Evolutionary conservation across 768 basidiomycete species (phyloP).

Genomic region (Termitomyces sp.): DNA sequence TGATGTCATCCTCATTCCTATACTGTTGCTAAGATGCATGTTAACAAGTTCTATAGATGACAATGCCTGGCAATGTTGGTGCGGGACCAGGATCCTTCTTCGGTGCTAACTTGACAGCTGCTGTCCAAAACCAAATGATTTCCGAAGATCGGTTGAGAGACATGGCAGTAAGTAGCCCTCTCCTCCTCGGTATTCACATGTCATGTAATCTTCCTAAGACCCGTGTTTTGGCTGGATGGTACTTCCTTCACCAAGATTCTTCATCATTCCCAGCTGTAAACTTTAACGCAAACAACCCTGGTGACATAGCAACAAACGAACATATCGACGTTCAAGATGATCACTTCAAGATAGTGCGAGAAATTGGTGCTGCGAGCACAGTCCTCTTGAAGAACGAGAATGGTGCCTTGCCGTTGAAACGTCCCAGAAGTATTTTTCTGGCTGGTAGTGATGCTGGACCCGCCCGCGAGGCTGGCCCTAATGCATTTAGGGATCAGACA

Average conservation of each 20-base stretch:
- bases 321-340: conserved; percentile 66
- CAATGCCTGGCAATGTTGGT: conserved; percentile 55
- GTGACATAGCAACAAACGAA: conserved; percentile 47
- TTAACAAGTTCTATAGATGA: conserved; percentile 42
- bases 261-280: conserved; percentile 57
- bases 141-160: conserved; percentile 61
- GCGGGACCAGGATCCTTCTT: conserved; percentile 44
- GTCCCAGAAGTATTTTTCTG: conserved; percentile 51
- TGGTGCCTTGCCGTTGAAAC: conserved; percentile 50
- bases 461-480: conserved; percentile 53
- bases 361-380: conserved; percentile 68
- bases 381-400: conserved; percentile 71
- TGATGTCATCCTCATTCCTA: conserved; percentile 38
- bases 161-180: conserved; percentile 43
- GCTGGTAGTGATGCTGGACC: conserved; percentile 66
- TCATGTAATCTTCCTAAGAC: conserved; percentile 31
- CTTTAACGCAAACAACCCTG: conserved; percentile 60
- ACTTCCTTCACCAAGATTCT: conserved; percentile 58
- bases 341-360: conserved; percentile 60
- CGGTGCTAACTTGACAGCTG: conserved; percentile 58
- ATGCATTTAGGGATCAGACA: conserved; percentile 57
- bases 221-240: conserved; percentile 71
- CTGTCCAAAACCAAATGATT: conserved; percentile 68
- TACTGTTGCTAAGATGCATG: too few relatives aligned
- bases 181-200: not conserved